These are phyloP conservation scores for Schrenkiella parvula DNA, from an alignment of 345 rosid genomes.

Conservation along the genomic window DNA sequence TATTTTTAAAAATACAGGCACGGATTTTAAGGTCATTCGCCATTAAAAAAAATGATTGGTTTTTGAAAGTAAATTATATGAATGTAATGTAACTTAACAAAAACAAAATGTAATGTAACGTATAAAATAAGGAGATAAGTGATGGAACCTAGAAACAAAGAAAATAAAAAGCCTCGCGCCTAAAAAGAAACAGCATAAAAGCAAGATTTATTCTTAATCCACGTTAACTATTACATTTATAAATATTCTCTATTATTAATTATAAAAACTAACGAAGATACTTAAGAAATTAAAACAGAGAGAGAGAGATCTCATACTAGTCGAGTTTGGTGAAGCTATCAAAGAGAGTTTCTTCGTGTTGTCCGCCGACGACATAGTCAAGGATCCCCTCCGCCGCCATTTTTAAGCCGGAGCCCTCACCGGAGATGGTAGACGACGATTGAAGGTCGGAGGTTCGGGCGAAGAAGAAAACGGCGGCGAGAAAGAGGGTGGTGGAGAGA, in stretches of 20 bases:
- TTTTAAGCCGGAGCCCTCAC: constrained; percentile 39
- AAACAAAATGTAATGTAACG: background rate
- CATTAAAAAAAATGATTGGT: background rate
- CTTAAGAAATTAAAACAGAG: background rate
- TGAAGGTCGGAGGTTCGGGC: constrained; percentile 45
- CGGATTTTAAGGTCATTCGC: constrained; percentile 6
- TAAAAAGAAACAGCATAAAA: background rate
- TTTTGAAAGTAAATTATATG: background rate
- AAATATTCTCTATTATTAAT: background rate
- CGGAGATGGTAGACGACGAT: constrained; percentile 20
- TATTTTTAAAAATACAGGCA: background rate
- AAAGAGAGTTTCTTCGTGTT: constrained; percentile 36
- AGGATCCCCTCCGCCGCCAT: constrained; percentile 66
- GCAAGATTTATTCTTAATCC: constrained; percentile 18
- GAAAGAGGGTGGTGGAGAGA: constrained; percentile 86
- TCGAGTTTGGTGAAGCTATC: constrained; percentile 30
- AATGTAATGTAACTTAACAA: background rate
- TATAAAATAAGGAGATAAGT: background rate
- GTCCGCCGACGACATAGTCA: constrained; percentile 73
- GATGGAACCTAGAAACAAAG: background rate
- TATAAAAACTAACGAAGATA: background rate
- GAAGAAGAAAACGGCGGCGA: constrained; percentile 61
- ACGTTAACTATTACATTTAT: constrained; percentile 22
- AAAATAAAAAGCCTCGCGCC: background rate
- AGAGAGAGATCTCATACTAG: constrained; percentile 22